A percentile compares a stretch with the other conserved stretches of the same genome.
Evolutionary conservation across 2,329 filamentous ascomycete genomes (phyloP).

Genomic region (Emericellopsis cladophorae): DNA sequence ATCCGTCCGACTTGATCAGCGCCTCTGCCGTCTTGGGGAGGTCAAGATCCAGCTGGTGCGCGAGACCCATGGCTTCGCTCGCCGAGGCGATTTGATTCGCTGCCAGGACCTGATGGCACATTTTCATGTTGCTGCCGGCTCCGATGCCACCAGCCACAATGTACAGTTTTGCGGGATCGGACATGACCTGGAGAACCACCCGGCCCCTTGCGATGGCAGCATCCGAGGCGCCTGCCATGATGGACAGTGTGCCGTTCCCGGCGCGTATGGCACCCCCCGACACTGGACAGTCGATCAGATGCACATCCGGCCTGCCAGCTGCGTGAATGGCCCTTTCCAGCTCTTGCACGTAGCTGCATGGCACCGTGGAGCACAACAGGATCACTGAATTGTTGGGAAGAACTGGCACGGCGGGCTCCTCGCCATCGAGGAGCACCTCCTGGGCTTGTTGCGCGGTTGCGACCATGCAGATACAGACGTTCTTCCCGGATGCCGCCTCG

Average conservation of each 20-base stretch:
- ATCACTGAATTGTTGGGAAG: constrained; percentile 47
- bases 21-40: constrained; percentile 23
- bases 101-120: constrained; percentile 54
- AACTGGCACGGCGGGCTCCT: constrained; percentile 30
- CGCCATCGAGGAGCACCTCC: constrained; percentile 47
- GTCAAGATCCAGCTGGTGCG: constrained; percentile 40
- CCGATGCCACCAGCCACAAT: constrained; percentile 48
- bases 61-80: constrained; percentile 48
- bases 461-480: constrained; percentile 62
- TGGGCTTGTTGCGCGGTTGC: constrained; percentile 60
- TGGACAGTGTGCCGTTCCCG: constrained; percentile 52
- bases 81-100: constrained; percentile 49
- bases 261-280: constrained; percentile 23
- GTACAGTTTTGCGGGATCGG: constrained; percentile 48
- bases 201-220: constrained; percentile 43
- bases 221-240: constrained; percentile 55
- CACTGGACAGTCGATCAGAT: constrained; percentile 22
- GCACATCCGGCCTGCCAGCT: constrained; percentile 45
- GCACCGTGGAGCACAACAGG: constrained; percentile 58
- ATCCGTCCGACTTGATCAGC: constrained; percentile 32
- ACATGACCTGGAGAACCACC: constrained; percentile 50
- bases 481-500: constrained; percentile 45
- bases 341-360: constrained; percentile 50
- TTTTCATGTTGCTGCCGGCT: constrained; percentile 55
- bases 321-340: constrained; percentile 43